Conservation (phyloP, 1,139 yeast species). For the Arxiozyma slooffiae region DNA sequence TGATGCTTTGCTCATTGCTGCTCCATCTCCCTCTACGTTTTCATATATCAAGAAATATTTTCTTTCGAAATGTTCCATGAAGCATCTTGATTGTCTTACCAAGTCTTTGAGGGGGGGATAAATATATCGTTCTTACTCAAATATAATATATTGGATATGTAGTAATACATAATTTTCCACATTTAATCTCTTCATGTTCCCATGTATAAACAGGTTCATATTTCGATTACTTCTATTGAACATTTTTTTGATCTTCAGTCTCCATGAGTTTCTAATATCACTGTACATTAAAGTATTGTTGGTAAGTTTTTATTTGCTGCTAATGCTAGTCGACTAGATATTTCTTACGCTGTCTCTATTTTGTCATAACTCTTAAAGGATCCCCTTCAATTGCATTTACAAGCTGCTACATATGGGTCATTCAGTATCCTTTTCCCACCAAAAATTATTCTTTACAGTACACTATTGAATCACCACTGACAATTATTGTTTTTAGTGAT, state of each 20-base stretch:
- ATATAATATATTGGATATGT: neutral
- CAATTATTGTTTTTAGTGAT: neutral
- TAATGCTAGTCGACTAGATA: constrained; percentile 10
- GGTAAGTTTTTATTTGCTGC: constrained; percentile 5
- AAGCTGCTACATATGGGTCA: constrained; percentile 7
- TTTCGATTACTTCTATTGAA: neutral
- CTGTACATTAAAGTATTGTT: constrained; percentile 5
- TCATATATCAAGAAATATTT: neutral
- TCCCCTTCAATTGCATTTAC: constrained; percentile 5
- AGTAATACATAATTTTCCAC: neutral
- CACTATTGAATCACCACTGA: no score
- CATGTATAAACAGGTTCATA: neutral
- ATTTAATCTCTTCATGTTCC: neutral
- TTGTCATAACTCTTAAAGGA: constrained; percentile 6
- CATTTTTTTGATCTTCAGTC: neutral
- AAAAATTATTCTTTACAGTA: neutral
- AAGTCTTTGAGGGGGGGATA: constrained; percentile 7
- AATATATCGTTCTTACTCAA: neutral
- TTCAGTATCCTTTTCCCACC: constrained; percentile 8
- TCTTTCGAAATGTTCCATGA: neutral
- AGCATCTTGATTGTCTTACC: constrained; percentile 1
- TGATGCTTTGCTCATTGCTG: constrained; percentile 8
- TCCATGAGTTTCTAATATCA: neutral
- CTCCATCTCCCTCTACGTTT: neutral
- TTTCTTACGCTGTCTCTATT: constrained; percentile 9